Evolutionary conservation across 805 yeast species (phyloP), one percentile per base, ranked within the genome.

Genomic region (Barnettozyma californica): DNA sequence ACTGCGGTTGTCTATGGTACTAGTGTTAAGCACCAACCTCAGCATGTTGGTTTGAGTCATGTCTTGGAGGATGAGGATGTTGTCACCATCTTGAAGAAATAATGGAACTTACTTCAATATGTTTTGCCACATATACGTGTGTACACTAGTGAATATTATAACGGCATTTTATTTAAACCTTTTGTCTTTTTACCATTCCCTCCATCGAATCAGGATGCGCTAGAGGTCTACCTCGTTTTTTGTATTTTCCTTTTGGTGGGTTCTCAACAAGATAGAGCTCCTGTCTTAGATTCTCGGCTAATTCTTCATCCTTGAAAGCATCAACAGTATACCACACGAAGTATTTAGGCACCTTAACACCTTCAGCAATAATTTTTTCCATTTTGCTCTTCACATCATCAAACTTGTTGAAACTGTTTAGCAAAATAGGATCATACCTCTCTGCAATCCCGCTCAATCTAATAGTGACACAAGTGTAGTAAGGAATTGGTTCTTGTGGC

Each of bases 11-110:
- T 94, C 1, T 94, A 75, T 63, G 99, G 99, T 34, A 78, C 86
- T 27, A 86, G 95, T 65, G 98, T 92, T 46, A 94, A 94, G 73
- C 99, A 94, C 67, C 97, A 92, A 69, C 98, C 98, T 14, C 99
- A 94, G 71, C 81, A 84, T 57, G 98, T 92, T 42, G 99, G 99
- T 26, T 74, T 94, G 57, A 68, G 77, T 42, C 99, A 94, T 70
- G 74, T 67, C 11, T 73, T 94, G 59, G 86, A 84, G 69, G 99
- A 94, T 68, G 99, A 94, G 69, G 99, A 94, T 69, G 99, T 94
- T 29, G 95, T 94, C 45, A 92, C 99, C 18, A 88, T 91, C 58
- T 77, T 91, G 70, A 91, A 91, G 73, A 84, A 87, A 65, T 69
- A 54, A 57, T 51, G 33, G n/a, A 29, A 29, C 33, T 29, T 29